Evolutionary conservation across 2,329 filamentous ascomycete species (phyloP), one percentile per base, ranked within the genome.

Genomic region (Sclerotinia trifoliorum): DNA sequence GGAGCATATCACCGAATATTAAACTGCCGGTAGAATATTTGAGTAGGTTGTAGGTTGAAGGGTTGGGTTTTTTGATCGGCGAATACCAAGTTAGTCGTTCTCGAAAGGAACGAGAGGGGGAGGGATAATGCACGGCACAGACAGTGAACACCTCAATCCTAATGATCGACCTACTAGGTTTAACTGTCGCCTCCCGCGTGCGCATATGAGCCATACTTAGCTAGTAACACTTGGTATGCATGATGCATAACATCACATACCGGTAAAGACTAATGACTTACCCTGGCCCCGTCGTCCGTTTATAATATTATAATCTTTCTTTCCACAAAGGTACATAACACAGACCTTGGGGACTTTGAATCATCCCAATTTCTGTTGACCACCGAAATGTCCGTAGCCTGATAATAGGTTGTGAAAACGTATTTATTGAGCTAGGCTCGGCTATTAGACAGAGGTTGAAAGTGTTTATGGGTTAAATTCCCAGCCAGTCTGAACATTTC

Each of bases 101-200:
- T 49, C 19, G n/a, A 62, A n/a, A 56, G 11, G 21, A 21, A 4
- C 5, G 11, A 10, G 19, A 39, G 26, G 57, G 57, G 29, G 32
- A 62, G 21, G 32, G 60, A 24, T 48, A 29, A 26, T 48, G 58
- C 44, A 49, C 58, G 24, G 55, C 55, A 57, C 55, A 39, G 58
- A 49, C 58, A n/a, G n/a, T 32, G 24, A 57, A 39, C 11, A 35
- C 35, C 35, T 32, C 35, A 57, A 42, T 57, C 55, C 24, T 57
- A 1, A 39, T 39, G 32, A 42, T 42, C 21, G 32, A 57, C 21
- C 21, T 24, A 57, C 55, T 42, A 42, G 39, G 13, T 8, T 11
- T 15, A 39, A 56, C 55, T 39, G 55, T 35, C 35, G 55, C 55
- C 32, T 56, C 29, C 55, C 21, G 55, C n/a, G 21, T 42, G 24